These are phyloP conservation scores for Quambalaria eucalypti DNA, from an alignment of 1,284 basidiomycete genomes.

Conservation along the genomic window DNA sequence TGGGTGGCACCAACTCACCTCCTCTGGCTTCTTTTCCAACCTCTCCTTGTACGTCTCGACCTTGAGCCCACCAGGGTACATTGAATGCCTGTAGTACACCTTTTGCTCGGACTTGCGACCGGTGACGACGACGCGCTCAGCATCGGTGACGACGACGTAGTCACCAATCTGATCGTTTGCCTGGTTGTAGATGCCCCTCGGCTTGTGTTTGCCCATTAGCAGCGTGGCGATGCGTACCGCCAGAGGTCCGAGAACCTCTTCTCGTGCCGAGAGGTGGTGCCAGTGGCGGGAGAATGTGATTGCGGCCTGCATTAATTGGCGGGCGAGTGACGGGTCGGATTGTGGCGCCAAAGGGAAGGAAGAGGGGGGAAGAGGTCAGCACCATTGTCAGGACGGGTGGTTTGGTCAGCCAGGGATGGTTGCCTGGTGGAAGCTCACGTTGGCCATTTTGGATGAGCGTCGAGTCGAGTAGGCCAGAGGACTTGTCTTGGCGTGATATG, in stretches of 20 bases:
- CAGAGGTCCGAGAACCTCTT: conserved; percentile 81
- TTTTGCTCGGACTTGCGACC: conserved; percentile 82
- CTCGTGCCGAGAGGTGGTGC: conserved; percentile 88
- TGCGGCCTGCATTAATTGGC: too few relatives aligned
- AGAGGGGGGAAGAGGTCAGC: too few relatives aligned
- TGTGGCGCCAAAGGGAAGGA: too few relatives aligned
- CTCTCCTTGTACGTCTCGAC: conserved; percentile 39
- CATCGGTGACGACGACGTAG: conserved; percentile 93
- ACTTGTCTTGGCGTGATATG: too few relatives aligned
- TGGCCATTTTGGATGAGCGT: too few relatives aligned
- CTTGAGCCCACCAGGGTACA: conserved; percentile 88
- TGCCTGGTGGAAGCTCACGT: too few relatives aligned
- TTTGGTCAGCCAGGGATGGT: too few relatives aligned
- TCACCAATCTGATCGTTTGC: conserved; percentile 55
- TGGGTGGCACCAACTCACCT: conserved; percentile 56
- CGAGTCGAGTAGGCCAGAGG: too few relatives aligned
- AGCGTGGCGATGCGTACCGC: conserved; percentile 87
- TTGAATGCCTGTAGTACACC: conserved; percentile 79
- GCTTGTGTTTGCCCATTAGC: conserved; percentile 98
- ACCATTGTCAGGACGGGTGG: too few relatives aligned
- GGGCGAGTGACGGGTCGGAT: too few relatives aligned
- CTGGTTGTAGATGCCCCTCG: conserved; percentile 71
- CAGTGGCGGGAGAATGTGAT: conserved; percentile 86
- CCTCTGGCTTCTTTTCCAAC: conserved; percentile 67
- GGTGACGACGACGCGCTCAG: conserved; percentile 72